These are phyloP conservation scores for Nannizzia gypsea DNA, from an alignment of 2,329 filamentous ascomycete species.

Conservation along the genomic window DNA sequence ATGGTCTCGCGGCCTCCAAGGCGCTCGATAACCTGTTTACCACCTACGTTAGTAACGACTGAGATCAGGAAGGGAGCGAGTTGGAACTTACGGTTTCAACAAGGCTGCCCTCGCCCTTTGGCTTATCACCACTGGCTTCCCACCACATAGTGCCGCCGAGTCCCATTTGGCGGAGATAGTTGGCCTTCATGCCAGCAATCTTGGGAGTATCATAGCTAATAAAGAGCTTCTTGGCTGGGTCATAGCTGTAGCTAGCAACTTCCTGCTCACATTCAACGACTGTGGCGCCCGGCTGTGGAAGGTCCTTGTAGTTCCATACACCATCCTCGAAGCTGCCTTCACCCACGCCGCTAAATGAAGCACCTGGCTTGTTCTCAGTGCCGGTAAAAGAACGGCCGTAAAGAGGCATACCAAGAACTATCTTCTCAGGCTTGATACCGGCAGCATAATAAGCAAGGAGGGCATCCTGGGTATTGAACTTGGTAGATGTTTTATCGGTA, in stretches of 20 bases:
- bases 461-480: constrained; percentile 63
- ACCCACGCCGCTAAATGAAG: constrained; percentile 55
- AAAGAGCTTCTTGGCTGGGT: constrained; percentile 47
- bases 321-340: constrained; percentile 74
- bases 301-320: constrained; percentile 76
- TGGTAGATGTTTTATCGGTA: constrained; percentile 52
- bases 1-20: constrained; percentile 6
- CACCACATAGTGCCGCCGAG: constrained; percentile 96
- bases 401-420: constrained; percentile 83
- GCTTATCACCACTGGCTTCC: constrained; percentile 65
- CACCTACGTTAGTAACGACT: background rate
- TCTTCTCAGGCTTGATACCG: constrained; percentile 56
- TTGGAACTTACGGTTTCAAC: constrained; percentile 10
- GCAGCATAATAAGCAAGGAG: constrained; percentile 56
- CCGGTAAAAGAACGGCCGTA: constrained; percentile 77
- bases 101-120: constrained; percentile 5
- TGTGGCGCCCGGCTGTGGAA: constrained; percentile 56
- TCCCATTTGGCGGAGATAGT: constrained; percentile 53
- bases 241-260: constrained; percentile 63
- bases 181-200: constrained; percentile 57
- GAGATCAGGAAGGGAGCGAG: background rate
- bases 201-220: constrained; percentile 64
- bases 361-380: constrained; percentile 60
- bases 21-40: constrained; percentile 8
- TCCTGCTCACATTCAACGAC: constrained; percentile 50